Conservation (phyloP, 495 filamentous ascomycete genomes). For the Hypoxylon lienhwacheense region DNA sequence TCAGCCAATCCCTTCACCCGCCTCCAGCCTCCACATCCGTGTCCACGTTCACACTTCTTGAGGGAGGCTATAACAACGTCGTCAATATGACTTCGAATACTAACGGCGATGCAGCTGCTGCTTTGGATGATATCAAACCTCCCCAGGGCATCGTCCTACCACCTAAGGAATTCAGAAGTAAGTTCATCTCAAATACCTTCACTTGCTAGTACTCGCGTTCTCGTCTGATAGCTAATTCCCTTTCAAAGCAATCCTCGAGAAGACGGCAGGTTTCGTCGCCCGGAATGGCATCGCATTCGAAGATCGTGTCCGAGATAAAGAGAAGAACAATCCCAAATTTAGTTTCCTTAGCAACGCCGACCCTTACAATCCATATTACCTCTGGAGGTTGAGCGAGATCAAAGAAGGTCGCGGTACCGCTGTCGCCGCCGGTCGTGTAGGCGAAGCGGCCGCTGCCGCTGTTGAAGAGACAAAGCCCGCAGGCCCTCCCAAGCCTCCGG, state of each 20-base stretch:
- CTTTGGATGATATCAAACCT: constrained; percentile 64
- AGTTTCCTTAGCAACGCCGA: constrained; percentile 81
- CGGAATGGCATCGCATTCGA: constrained; percentile 83
- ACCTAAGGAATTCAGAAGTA: constrained; percentile 53
- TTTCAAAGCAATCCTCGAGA: constrained; percentile 80
- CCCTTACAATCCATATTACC: constrained; percentile 84
- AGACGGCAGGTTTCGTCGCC: constrained; percentile 92
- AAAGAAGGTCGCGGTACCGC: constrained; percentile 78
- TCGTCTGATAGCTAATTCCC: no score
- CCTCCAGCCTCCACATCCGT: constrained; percentile 16
- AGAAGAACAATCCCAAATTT: constrained; percentile 84
- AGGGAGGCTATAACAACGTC: constrained; percentile 35
- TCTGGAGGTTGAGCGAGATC: constrained; percentile 87
- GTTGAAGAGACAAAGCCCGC: constrained; percentile 65
- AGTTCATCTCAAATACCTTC: constrained; percentile 1
- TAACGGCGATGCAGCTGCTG: constrained; percentile 58
- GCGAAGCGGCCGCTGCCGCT: constrained; percentile 58
- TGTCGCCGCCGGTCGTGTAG: constrained; percentile 74
- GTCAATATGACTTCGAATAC: constrained; percentile 56
- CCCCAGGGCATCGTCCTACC: constrained; percentile 84
- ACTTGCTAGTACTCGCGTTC: constrained; percentile 39
- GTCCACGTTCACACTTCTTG: constrained; percentile 9
- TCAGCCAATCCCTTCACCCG: constrained; percentile 20
- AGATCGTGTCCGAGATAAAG: constrained; percentile 85
- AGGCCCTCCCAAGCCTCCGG: constrained; percentile 83